Base-by-base conservation (phyloP, 768 basidiomycete genomes). In the Termitomyces sp. region DNA sequence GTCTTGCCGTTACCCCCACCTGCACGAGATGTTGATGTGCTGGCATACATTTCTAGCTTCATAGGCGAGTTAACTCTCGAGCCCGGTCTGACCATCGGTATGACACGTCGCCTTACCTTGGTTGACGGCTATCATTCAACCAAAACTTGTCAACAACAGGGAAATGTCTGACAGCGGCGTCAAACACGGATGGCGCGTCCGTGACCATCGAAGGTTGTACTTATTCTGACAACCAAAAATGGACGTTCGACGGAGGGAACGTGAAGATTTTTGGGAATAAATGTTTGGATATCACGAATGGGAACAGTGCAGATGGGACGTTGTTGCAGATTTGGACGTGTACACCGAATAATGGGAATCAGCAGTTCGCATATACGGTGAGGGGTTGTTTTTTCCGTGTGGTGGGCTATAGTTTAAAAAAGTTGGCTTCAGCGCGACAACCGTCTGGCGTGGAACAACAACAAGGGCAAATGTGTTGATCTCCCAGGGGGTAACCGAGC, bases 321-420 rank as follows among this genome's bases (percentile, higher is more conserved):
- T 74, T 75, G 61, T 64, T 83, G 54, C 79, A 82, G 58, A 76
- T 82, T 44, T 81, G 74, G 75, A 76, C 72, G n/a, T 82, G 81
- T 60, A 57, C 60, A 22, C 43, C 58, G 17, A 70, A 67, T 34
- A 76, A 74, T 51, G 53, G 65, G 0, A 79, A 79, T 60, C 80
- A 82, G 61, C 66, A 72, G 54, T 82, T 72, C 61, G 71, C 60
- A 28, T 81, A 80, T 62, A 75, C 74, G n/a, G 74, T 74, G 47
- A 34, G 70, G 41, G 19, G 14, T 21, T 61, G 10, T 30, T 5
- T 35, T 12, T 34, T 4, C 32, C 11, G 5, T 22, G 42, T 22
- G 21, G 12, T 28, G 35, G 11, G 21, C 37, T 28, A 14, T 21
- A 5, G 28, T 9, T 14, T 24, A 28, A 1, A 19, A 4, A 17